phyloP scores from a whole-genome alignment of 306 rosid species.

The Dryas drummondii region DNA sequence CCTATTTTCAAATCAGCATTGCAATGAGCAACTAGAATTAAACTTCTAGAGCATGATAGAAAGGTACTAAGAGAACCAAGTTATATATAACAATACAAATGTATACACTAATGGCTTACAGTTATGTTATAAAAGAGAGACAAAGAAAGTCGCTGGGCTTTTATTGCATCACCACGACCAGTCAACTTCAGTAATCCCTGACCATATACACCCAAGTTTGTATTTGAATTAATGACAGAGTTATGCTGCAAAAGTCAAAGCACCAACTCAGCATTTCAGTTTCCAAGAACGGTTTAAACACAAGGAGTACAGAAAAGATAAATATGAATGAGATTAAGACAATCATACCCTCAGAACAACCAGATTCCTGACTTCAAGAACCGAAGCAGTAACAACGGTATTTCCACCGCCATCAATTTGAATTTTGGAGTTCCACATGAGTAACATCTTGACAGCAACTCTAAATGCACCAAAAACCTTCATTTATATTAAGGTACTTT shows the following conservation, averaged over 20 bases:
- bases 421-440: constrained; percentile 89
- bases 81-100: background rate
- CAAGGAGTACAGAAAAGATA: constrained; percentile 13
- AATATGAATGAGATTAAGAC: constrained; percentile 25
- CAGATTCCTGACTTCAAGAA: constrained; percentile 94
- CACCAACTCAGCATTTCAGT: constrained; percentile 30
- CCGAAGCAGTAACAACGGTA: constrained; percentile 78
- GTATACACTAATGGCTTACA: constrained; percentile 51
- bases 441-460: constrained; percentile 92
- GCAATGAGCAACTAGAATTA: background rate
- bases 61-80: background rate
- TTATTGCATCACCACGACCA: constrained; percentile 90
- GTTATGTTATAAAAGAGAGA: constrained; percentile 98
- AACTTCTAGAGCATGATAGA: background rate
- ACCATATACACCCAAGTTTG: constrained; percentile 94
- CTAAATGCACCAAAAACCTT: constrained; percentile 98
- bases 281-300: constrained; percentile 24
- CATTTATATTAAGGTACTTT: constrained; percentile 32
- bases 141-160: constrained; percentile 90
- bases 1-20: background rate
- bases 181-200: constrained; percentile 88
- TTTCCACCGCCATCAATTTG: constrained; percentile 83
- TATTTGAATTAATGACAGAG: constrained; percentile 79
- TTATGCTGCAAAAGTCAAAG: constrained; percentile 67
- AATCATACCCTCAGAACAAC: constrained; percentile 81